Conservation (phyloP, 2,329 filamentous ascomycete genomes). For the Cercospora zeae-maydis region DNA sequence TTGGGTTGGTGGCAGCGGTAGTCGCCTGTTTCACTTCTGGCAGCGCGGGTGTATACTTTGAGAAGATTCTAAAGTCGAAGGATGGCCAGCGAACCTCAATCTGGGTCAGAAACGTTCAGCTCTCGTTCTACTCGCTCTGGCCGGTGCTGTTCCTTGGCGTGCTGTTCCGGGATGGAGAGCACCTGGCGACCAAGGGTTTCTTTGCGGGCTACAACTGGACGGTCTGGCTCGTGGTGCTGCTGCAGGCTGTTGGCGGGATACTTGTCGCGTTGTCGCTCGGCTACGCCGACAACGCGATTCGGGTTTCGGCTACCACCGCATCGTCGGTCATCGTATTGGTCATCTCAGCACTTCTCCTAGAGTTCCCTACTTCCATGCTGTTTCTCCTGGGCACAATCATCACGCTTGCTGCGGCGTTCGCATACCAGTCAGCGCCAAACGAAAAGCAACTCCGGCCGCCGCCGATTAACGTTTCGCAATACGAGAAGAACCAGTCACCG, state of each 20-base stretch:
- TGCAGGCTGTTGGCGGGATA: slow-evolving; percentile 81
- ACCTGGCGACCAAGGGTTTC: slow-evolving; percentile 80
- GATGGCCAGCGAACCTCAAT: slow-evolving; percentile 65
- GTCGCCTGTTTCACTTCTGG: slow-evolving; percentile 77
- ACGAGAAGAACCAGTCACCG: slow-evolving; percentile 61
- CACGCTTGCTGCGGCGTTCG: slow-evolving; percentile 77
- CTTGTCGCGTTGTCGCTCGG: slow-evolving; percentile 78
- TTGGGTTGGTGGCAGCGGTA: slow-evolving; percentile 75
- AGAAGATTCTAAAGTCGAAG: slow-evolving; percentile 82
- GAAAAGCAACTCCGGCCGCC: slow-evolving; percentile 52
- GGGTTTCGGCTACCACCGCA: slow-evolving; percentile 89
- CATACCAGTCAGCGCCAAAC: slow-evolving; percentile 70
- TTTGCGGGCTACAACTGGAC: slow-evolving; percentile 92
- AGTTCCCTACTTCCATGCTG: slow-evolving; percentile 67
- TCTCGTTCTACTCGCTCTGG: slow-evolving; percentile 91
- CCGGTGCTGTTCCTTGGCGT: slow-evolving; percentile 84
- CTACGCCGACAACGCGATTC: slow-evolving; percentile 83
- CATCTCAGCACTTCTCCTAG: slow-evolving; percentile 80
- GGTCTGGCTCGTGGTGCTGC: slow-evolving; percentile 78
- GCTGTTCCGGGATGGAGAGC: slow-evolving; percentile 78
- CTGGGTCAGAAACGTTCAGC: slow-evolving; percentile 92
- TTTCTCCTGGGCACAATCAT: slow-evolving; percentile 76
- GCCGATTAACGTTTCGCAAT: slow-evolving; percentile 66
- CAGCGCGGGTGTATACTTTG: slow-evolving; percentile 79
- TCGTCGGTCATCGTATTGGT: slow-evolving; percentile 85